Evolutionary conservation across 2,329 filamentous ascomycete genomes (phyloP).

Genomic region (Juglanconis juglandina): DNA sequence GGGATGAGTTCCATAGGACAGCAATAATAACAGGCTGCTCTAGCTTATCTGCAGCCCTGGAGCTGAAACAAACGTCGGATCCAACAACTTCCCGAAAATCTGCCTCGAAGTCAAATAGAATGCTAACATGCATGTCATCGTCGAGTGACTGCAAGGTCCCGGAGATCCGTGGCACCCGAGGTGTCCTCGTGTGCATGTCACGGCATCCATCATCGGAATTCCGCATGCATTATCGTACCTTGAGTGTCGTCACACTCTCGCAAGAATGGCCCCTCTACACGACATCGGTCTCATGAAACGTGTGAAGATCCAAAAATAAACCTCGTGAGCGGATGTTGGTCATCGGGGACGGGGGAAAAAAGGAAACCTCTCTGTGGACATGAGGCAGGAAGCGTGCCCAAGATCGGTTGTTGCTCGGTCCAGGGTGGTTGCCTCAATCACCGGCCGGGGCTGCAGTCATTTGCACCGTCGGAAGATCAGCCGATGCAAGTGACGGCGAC

Average conservation of each 20-base stretch:
- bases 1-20: neutral
- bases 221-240: conserved; percentile 16
- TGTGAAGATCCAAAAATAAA: conserved; percentile 4
- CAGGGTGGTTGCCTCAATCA: neutral
- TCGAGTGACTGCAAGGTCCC: conserved; percentile 17
- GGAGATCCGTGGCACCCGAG: conserved; percentile 10
- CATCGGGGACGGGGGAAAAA: neutral
- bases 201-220: conserved; percentile 4
- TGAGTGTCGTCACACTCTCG: conserved; percentile 6
- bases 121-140: conserved; percentile 3
- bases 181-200: conserved; percentile 1
- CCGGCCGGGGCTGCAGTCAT: neutral
- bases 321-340: neutral
- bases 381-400: neutral
- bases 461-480: neutral
- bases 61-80: neutral
- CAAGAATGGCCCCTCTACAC: conserved; percentile 10
- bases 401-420: neutral
- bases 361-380: too few relatives aligned
- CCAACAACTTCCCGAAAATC: neutral
- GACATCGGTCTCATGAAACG: neutral
- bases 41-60: neutral
- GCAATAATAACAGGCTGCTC: neutral
- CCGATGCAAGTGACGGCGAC: neutral
- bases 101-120: neutral